phyloP scores from a whole-genome alignment of 768 basidiomycete species.

The Boletus reticulatus region DNA sequence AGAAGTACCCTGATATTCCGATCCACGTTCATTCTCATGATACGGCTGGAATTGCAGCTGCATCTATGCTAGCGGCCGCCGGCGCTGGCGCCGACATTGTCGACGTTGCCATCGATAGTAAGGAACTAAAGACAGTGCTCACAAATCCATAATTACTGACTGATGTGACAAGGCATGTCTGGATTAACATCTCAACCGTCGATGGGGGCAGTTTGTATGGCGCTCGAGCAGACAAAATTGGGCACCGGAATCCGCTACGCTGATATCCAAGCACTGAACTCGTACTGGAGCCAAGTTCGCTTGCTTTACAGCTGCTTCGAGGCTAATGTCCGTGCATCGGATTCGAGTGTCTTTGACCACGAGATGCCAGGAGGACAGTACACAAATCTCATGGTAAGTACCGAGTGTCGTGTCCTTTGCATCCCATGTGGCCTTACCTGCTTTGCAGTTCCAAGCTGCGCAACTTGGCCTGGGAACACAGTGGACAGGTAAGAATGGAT shows the following conservation, averaged over 20 bases:
- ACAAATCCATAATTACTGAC: constrained; percentile 9
- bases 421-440: constrained; percentile 19
- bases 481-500: constrained; percentile 66
- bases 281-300: constrained; percentile 98
- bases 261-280: constrained; percentile 95
- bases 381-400: constrained; percentile 86
- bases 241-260: constrained; percentile 97
- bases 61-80: constrained; percentile 96
- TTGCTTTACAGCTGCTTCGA: constrained; percentile 96
- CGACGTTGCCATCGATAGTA: constrained; percentile 98
- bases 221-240: constrained; percentile 89
- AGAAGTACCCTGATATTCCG: constrained; percentile 95
- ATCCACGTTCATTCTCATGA: constrained; percentile 99
- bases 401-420: constrained; percentile 8
- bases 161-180: constrained; percentile 75
- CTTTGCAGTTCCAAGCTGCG: constrained; percentile 89
- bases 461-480: constrained; percentile 97
- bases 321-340: constrained; percentile 94
- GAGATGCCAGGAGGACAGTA: constrained; percentile 99
- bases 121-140: constrained; percentile 29
- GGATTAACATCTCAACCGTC: constrained; percentile 98
- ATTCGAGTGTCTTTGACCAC: constrained; percentile 97
- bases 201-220: constrained; percentile 96
- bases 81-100: constrained; percentile 98
- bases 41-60: constrained; percentile 95